Evolutionary conservation across 306 rosid genomes (phyloP).

Genomic region (Vigna mungo): DNA sequence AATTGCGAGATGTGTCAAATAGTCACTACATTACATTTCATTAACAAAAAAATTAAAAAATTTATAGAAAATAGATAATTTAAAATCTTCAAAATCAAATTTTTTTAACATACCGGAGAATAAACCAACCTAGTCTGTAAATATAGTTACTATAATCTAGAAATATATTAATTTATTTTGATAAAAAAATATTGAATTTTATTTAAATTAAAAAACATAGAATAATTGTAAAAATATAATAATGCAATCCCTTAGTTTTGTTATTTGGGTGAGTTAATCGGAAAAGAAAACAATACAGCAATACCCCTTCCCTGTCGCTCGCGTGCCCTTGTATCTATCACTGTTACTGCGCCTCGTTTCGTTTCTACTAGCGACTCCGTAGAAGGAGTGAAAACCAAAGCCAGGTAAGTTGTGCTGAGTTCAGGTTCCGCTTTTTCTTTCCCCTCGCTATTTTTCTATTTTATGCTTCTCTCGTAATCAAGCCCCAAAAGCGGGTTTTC

Average conservation of each 20-base stretch:
- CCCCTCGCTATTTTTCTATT: neutral
- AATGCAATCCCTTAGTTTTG: neutral
- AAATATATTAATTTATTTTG: too few relatives aligned
- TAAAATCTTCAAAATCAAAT: too few relatives aligned
- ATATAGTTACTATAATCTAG: too few relatives aligned
- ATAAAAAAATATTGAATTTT: too few relatives aligned
- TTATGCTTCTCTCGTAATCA: neutral
- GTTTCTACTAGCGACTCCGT: slow-evolving; percentile 15
- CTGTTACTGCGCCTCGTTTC: slow-evolving; percentile 17
- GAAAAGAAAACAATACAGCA: neutral
- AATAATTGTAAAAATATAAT: neutral
- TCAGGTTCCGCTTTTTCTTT: neutral
- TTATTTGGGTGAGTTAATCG: neutral
- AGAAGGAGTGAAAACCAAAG: neutral
- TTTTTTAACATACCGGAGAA: too few relatives aligned
- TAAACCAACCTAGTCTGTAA: too few relatives aligned
- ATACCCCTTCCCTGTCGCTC: neutral
- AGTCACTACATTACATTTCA: too few relatives aligned
- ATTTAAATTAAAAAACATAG: too few relatives aligned
- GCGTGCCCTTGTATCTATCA: neutral
- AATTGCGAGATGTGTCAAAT: too few relatives aligned
- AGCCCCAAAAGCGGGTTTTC: neutral
- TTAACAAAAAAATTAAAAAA: too few relatives aligned
- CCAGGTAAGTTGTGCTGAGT: neutral
- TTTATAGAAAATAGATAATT: too few relatives aligned